phyloP scores from a whole-genome alignment of 768 basidiomycete genomes.

The Naematelia encephala region DNA sequence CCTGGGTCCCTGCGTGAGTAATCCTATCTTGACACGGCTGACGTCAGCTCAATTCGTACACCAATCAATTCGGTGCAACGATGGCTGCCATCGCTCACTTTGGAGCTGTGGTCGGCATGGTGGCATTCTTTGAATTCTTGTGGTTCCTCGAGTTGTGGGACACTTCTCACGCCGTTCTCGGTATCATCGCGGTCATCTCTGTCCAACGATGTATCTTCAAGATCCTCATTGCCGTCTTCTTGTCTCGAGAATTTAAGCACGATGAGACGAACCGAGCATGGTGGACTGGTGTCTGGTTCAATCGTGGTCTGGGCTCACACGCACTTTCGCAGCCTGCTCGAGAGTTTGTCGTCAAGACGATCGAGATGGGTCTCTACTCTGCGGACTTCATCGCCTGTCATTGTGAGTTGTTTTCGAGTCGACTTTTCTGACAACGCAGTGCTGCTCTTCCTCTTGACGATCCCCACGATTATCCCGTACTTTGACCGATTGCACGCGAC shows the following conservation, averaged over 20 bases:
- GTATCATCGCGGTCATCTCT: slow-evolving; percentile 77
- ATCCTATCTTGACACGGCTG: not conserved
- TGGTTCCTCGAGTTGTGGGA: slow-evolving; percentile 66
- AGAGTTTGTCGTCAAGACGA: slow-evolving; percentile 96
- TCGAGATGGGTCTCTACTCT: slow-evolving; percentile 92
- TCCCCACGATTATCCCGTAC: slow-evolving; percentile 84
- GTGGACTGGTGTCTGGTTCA: slow-evolving; percentile 94
- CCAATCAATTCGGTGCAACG: slow-evolving; percentile 83
- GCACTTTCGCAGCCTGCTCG: slow-evolving; percentile 97
- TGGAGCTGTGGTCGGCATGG: slow-evolving; percentile 68
- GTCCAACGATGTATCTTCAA: slow-evolving; percentile 93
- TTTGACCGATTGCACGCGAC: slow-evolving; percentile 87
- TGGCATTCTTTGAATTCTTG: slow-evolving; percentile 95
- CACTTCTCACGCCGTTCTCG: slow-evolving; percentile 85
- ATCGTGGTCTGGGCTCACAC: slow-evolving; percentile 81
- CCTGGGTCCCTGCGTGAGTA: slow-evolving; percentile 73
- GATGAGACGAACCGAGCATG: slow-evolving; percentile 98
- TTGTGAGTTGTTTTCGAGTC: slow-evolving; percentile 21
- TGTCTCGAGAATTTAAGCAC: slow-evolving; percentile 97
- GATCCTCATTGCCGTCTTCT: slow-evolving; percentile 85
- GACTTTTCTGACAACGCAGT: slow-evolving; percentile 47
- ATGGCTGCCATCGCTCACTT: slow-evolving; percentile 88
- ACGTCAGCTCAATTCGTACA: slow-evolving; percentile 54
- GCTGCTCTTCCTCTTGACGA: slow-evolving; percentile 84
- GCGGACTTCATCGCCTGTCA: slow-evolving; percentile 71